These are phyloP conservation scores for Scalesia atractyloides DNA, from an alignment of 129 eudicot genomes.

Conservation along the genomic window DNA sequence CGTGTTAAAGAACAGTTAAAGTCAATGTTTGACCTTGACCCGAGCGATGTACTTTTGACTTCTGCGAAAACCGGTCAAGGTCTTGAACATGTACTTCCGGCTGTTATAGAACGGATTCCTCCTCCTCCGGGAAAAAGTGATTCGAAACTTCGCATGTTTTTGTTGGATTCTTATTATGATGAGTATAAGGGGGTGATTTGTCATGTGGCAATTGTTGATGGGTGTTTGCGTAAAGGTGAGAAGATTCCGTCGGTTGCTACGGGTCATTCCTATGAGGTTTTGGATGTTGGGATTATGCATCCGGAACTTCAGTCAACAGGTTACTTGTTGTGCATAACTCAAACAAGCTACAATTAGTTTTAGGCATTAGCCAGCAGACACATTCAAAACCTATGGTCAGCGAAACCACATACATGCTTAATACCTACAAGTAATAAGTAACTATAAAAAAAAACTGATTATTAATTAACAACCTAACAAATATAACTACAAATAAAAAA, in stretches of 20 bases:
- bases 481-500: background rate
- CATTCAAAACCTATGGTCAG: background rate
- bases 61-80: constrained; percentile 97
- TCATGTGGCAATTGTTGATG: constrained; percentile 96
- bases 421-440: background rate
- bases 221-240: constrained; percentile 81
- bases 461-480: background rate
- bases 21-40: constrained; percentile 92
- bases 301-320: constrained; percentile 90
- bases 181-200: constrained; percentile 98
- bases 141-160: constrained; percentile 78
- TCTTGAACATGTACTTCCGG: constrained; percentile 92
- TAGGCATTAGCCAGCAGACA: constrained; percentile 1
- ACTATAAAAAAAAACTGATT: background rate
- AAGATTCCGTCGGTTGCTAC: constrained; percentile 85
- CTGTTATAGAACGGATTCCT: constrained; percentile 90
- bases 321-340: constrained; percentile 35
- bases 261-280: constrained; percentile 80
- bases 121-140: constrained; percentile 74
- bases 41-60: constrained; percentile 72
- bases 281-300: constrained; percentile 96
- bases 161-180: constrained; percentile 93
- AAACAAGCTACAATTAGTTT: constrained; percentile 5
- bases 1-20: constrained; percentile 82
- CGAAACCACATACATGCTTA: constrained; percentile 16